These are phyloP conservation scores for Acarospora socialis DNA, from an alignment of 2,329 filamentous ascomycete species.

Conservation along the genomic window DNA sequence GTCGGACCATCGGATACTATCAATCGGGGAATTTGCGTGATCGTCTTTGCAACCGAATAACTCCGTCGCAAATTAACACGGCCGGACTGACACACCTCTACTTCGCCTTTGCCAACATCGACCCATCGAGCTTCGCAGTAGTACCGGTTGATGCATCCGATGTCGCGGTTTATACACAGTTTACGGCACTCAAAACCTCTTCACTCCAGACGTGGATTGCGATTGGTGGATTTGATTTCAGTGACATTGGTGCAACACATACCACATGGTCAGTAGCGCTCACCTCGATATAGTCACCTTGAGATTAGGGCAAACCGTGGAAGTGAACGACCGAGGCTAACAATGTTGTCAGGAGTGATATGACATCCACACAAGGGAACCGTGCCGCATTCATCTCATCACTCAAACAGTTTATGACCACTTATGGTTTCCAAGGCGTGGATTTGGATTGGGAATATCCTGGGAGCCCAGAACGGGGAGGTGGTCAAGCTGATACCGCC, in stretches of 20 bases:
- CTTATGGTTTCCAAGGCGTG: constrained; percentile 26
- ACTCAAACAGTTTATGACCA: constrained; percentile 20
- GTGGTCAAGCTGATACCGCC: constrained; percentile 21
- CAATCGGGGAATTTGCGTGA: constrained; percentile 18
- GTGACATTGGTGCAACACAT: constrained; percentile 17
- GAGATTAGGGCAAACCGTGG: too few species aligned
- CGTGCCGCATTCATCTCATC: constrained; percentile 27
- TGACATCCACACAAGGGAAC: constrained; percentile 16
- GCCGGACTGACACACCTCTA: constrained; percentile 22
- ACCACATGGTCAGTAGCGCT: constrained; percentile 17
- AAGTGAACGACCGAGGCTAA: too few species aligned
- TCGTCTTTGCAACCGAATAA: constrained; percentile 20
- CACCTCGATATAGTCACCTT: too few species aligned
- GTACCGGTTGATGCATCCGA: constrained; percentile 14
- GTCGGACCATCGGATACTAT: constrained; percentile 26
- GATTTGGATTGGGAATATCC: constrained; percentile 38
- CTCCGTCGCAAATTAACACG: constrained; percentile 21
- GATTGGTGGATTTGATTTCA: constrained; percentile 21
- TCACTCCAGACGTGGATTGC: constrained; percentile 20
- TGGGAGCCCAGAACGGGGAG: constrained; percentile 22
- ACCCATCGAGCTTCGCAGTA: constrained; percentile 17
- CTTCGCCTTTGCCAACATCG: constrained; percentile 21
- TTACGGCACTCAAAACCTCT: constrained; percentile 16
- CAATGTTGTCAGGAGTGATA: too few species aligned
- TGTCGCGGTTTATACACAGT: constrained; percentile 13